Evolutionary conservation across 176 grass and related monocot genomes (phyloP).

Genomic region (Melocanna baccifera): DNA sequence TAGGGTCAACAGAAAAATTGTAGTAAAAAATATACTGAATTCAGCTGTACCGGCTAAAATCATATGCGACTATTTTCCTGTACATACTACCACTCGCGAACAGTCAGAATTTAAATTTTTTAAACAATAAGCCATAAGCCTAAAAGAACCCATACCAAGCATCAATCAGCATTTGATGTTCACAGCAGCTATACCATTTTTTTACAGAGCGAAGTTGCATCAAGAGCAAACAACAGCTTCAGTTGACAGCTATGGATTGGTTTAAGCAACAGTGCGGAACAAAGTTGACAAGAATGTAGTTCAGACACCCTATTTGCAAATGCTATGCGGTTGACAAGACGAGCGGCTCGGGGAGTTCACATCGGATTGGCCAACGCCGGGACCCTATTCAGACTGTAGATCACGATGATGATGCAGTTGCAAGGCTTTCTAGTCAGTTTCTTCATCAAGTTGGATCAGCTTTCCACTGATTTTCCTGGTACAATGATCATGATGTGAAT

Average conservation of each 20-base stretch:
- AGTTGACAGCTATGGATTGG: not conserved
- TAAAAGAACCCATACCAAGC: too few relatives aligned
- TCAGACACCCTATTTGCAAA: constrained; percentile 6
- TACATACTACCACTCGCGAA: too few relatives aligned
- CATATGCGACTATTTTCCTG: too few relatives aligned
- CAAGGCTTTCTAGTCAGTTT: not conserved
- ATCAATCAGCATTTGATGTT: not conserved
- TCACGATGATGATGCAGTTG: not conserved
- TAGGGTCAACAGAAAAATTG: too few relatives aligned
- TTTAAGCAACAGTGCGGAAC: not conserved
- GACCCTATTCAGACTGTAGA: not conserved
- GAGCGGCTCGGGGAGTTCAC: not conserved
- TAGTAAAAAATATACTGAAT: too few relatives aligned
- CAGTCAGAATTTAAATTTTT: too few relatives aligned
- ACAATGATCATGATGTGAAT: not conserved
- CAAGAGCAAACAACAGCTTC: not conserved
- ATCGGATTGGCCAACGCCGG: not conserved
- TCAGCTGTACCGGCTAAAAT: too few relatives aligned
- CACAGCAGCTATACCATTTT: not conserved
- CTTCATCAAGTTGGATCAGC: constrained; percentile 38
- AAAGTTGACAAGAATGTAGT: not conserved
- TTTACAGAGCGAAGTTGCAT: not conserved
- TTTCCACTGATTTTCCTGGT: constrained; percentile 46
- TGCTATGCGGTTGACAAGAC: not conserved
- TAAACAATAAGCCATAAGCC: too few relatives aligned